Evolutionary conservation across 2,329 filamentous ascomycete species (phyloP).

Genomic region (Ophiostoma quercus): DNA sequence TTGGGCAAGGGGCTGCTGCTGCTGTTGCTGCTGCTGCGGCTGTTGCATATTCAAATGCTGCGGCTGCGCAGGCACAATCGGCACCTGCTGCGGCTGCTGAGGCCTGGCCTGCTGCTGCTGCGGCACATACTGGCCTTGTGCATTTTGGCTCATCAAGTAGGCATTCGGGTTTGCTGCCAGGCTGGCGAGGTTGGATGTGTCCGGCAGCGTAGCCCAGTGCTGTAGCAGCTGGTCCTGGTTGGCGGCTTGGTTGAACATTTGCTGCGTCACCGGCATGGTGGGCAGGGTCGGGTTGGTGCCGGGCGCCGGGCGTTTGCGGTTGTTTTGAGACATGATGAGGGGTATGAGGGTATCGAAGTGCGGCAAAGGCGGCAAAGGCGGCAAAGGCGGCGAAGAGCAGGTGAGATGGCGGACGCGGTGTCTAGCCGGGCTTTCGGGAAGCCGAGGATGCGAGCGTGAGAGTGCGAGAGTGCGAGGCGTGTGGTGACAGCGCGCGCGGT

Average conservation of each 20-base stretch:
- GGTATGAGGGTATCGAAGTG: neutral
- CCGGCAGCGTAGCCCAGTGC: conserved; percentile 41
- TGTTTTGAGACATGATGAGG: conserved; percentile 45
- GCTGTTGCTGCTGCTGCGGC: conserved; percentile 8
- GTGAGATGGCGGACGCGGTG: neutral
- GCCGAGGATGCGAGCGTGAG: neutral
- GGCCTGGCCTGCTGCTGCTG: conserved; percentile 16
- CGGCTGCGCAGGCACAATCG: neutral
- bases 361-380: neutral
- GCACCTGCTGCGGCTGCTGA: conserved; percentile 4
- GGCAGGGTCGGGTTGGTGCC: conserved; percentile 61
- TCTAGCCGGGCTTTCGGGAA: neutral
- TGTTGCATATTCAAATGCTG: conserved; percentile 27
- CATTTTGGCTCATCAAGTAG: conserved; percentile 37
- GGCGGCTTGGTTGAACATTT: conserved; percentile 38
- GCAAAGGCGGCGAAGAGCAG: neutral
- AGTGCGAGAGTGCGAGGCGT: neutral
- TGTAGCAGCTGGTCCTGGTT: conserved; percentile 45
- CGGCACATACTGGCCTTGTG: conserved; percentile 32
- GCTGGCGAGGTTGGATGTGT: conserved; percentile 39
- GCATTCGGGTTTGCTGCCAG: conserved; percentile 35
- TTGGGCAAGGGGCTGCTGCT: conserved; percentile 29
- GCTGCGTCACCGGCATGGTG: conserved; percentile 46
- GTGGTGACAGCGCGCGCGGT: neutral
- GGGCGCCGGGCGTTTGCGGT: conserved; percentile 69